Evolutionary conservation across 805 yeast genomes (phyloP).

Genomic region (Jamesozyma hellenica): DNA sequence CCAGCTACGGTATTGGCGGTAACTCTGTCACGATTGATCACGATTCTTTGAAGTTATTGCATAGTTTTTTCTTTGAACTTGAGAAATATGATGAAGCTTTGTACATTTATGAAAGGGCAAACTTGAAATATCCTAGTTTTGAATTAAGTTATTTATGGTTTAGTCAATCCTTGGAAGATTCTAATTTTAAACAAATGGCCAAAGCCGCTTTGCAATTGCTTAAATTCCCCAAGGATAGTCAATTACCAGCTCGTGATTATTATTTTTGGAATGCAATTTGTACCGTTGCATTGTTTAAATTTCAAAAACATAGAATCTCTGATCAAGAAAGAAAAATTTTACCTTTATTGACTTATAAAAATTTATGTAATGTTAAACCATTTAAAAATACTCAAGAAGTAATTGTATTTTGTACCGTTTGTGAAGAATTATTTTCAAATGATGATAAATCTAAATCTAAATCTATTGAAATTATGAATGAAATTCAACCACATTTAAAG

Average conservation of each 20-base stretch:
- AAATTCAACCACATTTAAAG: constrained; percentile 25
- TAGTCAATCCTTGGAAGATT: constrained; percentile 37
- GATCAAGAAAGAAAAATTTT: constrained; percentile 42
- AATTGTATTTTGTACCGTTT: constrained; percentile 46
- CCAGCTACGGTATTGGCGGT: constrained; percentile 19
- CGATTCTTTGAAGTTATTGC: constrained; percentile 40
- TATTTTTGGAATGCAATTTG: constrained; percentile 50
- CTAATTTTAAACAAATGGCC: constrained; percentile 44
- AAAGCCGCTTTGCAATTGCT: constrained; percentile 37
- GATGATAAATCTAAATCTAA: constrained; percentile 29
- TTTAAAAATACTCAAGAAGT: constrained; percentile 52
- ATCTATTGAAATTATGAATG: constrained; percentile 30
- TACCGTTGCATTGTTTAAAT: constrained; percentile 34
- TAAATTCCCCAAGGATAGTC: constrained; percentile 15
- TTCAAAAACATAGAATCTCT: constrained; percentile 28
- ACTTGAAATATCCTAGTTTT: constrained; percentile 45
- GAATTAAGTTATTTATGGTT: constrained; percentile 49
- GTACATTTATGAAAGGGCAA: constrained; percentile 46
- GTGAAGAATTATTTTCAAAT: constrained; percentile 27
- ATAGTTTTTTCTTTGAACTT: constrained; percentile 35
- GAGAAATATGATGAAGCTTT: constrained; percentile 34
- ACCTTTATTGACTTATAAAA: constrained; percentile 50
- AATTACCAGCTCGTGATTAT: constrained; percentile 25
- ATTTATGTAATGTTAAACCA: constrained; percentile 46
- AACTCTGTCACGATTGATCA: constrained; percentile 36